Conservation (phyloP, 768 basidiomycete species). For the Lactarius psammicola region DNA sequence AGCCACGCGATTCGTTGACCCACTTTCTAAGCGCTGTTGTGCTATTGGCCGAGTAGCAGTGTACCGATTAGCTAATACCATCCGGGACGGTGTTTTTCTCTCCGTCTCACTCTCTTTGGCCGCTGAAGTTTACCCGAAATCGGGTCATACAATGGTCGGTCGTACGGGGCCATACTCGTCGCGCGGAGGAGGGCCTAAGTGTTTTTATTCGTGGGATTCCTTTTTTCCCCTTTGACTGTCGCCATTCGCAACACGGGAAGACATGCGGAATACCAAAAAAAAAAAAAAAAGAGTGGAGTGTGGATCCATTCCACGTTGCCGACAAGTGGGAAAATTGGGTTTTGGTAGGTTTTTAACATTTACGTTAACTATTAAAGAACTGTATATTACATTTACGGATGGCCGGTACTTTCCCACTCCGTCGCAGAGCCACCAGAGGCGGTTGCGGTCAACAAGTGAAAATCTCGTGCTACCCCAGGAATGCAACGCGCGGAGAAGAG, state of each 20-base stretch:
- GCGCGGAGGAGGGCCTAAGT: slow-evolving; percentile 9
- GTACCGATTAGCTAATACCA: slow-evolving; percentile 21
- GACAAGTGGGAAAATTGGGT: slow-evolving; percentile 7
- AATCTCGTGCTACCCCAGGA: slow-evolving; percentile 28
- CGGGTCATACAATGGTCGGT: slow-evolving; percentile 23
- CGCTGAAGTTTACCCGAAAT: slow-evolving; percentile 22
- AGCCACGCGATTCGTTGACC: slow-evolving; percentile 10
- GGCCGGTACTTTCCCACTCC: slow-evolving; percentile 20
- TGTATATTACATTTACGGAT: slow-evolving; percentile 21
- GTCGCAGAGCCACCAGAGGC: slow-evolving; percentile 1
- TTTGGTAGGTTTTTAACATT: slow-evolving; percentile 10
- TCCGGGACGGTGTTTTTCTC: slow-evolving; percentile 14
- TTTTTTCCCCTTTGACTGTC: neutral
- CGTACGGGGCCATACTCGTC: slow-evolving; percentile 21
- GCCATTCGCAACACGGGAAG: slow-evolving; percentile 22
- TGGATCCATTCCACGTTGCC: slow-evolving; percentile 25
- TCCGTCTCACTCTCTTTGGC: neutral
- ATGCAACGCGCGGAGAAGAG: slow-evolving; percentile 23
- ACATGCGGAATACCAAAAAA: slow-evolving; percentile 11
- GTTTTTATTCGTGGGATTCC: neutral
- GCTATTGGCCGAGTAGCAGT: slow-evolving; percentile 8
- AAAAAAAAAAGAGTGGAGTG: slow-evolving; percentile 11
- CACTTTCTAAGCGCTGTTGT: slow-evolving; percentile 7
- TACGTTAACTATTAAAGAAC: slow-evolving; percentile 23
- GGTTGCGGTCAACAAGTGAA: slow-evolving; percentile 13